A percentile compares a stretch with the other conserved stretches of the same genome.
phyloP scores from a whole-genome alignment of 306 rosid species.

The Hippophae gyantsensis region DNA sequence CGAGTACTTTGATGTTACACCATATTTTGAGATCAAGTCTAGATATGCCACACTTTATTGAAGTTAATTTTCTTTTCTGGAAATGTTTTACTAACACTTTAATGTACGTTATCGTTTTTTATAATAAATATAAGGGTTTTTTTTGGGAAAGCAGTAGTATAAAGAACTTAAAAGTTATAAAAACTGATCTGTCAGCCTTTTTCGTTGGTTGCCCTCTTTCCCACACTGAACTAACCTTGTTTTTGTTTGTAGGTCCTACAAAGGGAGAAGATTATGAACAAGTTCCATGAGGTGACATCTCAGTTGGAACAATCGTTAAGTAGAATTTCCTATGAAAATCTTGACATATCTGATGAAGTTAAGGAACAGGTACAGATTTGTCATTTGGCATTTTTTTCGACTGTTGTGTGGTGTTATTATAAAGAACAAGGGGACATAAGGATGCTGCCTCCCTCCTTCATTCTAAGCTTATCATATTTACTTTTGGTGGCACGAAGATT shows the following conservation, averaged over 20 bases:
- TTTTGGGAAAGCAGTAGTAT: neutral
- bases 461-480: neutral
- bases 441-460: neutral
- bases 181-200: neutral
- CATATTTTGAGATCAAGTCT: too few species aligned
- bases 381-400: neutral
- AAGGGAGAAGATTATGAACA: slow-evolving; percentile 65
- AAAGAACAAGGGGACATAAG: neutral
- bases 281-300: slow-evolving; percentile 59
- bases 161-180: neutral
- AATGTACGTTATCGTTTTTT: too few species aligned
- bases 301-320: slow-evolving; percentile 66
- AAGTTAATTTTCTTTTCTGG: too few species aligned
- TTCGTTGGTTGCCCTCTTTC: neutral
- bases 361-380: slow-evolving; percentile 73
- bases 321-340: slow-evolving; percentile 56
- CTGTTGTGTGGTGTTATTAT: slow-evolving; percentile 4
- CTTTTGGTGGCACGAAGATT: neutral
- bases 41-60: too few species aligned
- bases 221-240: neutral
- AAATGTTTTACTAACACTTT: too few species aligned
- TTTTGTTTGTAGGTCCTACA: slow-evolving; percentile 53
- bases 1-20: too few species aligned
- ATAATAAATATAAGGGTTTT: neutral
- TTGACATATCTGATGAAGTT: slow-evolving; percentile 96